These are phyloP conservation scores for Pelagophyceae sp. DNA, from an alignment of 352 stramenopile species.

Conservation along the genomic window DNA sequence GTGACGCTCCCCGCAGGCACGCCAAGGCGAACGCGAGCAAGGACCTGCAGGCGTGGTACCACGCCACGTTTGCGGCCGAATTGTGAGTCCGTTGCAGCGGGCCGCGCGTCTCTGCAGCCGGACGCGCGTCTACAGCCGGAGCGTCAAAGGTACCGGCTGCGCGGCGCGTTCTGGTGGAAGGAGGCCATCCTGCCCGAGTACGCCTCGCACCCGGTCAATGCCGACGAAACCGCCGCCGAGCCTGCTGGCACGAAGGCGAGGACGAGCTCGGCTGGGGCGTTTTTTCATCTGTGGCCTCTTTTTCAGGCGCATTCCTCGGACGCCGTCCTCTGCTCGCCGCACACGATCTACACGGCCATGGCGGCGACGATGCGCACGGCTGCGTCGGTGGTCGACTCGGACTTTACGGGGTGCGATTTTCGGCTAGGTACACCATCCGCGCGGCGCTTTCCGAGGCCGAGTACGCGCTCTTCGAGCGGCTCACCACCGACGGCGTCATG, in stretches of 20 bases:
- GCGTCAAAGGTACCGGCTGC: slow-evolving; percentile 3
- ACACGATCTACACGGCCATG: slow-evolving; percentile 19
- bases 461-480: slow-evolving; percentile 3
- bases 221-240: not conserved
- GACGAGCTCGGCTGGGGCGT: too few relatives aligned
- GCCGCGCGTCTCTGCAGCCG: too few relatives aligned
- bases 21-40: not conserved
- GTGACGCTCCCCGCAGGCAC: not conserved
- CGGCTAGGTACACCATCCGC: slow-evolving; percentile 17
- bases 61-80: slow-evolving; percentile 1
- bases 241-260: not conserved
- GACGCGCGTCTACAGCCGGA: too few relatives aligned
- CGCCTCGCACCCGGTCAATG: not conserved
- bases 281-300: too few relatives aligned
- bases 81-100: too few relatives aligned
- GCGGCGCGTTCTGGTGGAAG: slow-evolving; percentile 4
- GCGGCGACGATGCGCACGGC: slow-evolving; percentile 20
- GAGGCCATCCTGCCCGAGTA: slow-evolving; percentile 16
- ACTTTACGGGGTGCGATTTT: too few relatives aligned
- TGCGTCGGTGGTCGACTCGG: too few relatives aligned
- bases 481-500: slow-evolving; percentile 3
- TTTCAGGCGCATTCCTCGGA: too few relatives aligned
- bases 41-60: slow-evolving; percentile 18
- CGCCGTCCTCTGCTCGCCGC: not conserved
- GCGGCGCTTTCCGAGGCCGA: not conserved